These are phyloP conservation scores for Clathrus columnatus DNA, from an alignment of 768 basidiomycete genomes.

Conservation along the genomic window DNA sequence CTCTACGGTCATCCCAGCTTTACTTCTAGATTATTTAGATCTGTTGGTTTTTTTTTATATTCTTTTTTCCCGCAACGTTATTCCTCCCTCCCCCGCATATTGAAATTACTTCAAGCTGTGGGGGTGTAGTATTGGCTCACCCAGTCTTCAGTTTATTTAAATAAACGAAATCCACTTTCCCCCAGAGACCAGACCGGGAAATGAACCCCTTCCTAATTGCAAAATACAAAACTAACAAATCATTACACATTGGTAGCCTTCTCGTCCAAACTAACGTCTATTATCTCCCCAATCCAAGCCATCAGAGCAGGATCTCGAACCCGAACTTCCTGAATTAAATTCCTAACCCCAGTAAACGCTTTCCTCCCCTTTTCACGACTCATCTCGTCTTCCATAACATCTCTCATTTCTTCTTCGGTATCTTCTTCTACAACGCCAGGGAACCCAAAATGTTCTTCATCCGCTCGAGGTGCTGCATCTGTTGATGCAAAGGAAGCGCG, in stretches of 20 bases:
- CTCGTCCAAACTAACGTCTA: constrained; percentile 10
- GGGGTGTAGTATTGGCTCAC: no score
- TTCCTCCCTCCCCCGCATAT: no score
- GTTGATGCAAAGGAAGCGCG: constrained; percentile 66
- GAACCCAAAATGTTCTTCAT: constrained; percentile 85
- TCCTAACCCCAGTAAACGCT: constrained; percentile 57
- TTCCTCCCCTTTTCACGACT: constrained; percentile 63
- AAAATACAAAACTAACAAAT: no score
- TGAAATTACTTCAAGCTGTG: no score
- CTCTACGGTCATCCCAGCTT: no score
- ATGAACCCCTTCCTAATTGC: no score
- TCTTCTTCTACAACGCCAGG: constrained; percentile 73
- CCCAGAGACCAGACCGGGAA: no score
- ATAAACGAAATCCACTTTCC: background rate
- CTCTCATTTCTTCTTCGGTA: constrained; percentile 47
- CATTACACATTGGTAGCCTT: constrained; percentile 7
- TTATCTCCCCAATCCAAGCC: constrained; percentile 12
- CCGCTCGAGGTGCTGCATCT: constrained; percentile 58
- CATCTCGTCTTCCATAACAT: constrained; percentile 38
- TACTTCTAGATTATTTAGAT: no score
- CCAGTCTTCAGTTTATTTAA: no score
- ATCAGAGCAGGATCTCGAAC: constrained; percentile 38
- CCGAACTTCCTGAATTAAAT: constrained; percentile 53
- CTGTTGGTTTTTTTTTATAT: no score
- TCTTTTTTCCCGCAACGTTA: no score